phyloP scores from a whole-genome alignment of 1,139 yeast species.

The Spencermartinsiella ligniputridi region DNA sequence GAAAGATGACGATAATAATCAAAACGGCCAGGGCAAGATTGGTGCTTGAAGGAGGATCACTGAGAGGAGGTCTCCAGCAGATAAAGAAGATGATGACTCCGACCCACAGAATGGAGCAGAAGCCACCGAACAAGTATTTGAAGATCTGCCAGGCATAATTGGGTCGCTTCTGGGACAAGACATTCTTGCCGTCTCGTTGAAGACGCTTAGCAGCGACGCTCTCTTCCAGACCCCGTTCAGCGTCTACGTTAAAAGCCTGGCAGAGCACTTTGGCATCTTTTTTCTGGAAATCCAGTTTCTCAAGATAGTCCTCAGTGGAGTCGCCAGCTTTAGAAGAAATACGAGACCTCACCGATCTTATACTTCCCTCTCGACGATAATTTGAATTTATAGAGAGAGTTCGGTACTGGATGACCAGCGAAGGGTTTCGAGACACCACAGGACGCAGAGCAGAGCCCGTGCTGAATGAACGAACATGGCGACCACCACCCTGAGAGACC shows the following conservation, averaged over 20 bases:
- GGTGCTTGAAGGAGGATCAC: slow-evolving; percentile 47
- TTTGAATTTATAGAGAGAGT: background rate
- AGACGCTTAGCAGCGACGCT: slow-evolving; percentile 27
- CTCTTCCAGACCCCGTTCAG: slow-evolving; percentile 31
- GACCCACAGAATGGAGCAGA: slow-evolving; percentile 42
- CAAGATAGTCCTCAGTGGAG: slow-evolving; percentile 14
- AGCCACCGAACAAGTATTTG: slow-evolving; percentile 48
- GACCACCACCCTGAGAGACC: background rate
- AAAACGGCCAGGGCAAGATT: slow-evolving; percentile 46
- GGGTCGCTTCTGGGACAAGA: slow-evolving; percentile 33
- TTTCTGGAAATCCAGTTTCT: slow-evolving; percentile 17
- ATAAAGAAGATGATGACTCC: slow-evolving; percentile 47
- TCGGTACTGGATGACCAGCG: slow-evolving; percentile 1
- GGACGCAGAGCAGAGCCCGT: background rate
- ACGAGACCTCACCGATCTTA: background rate
- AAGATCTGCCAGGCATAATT: slow-evolving; percentile 36
- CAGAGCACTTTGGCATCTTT: slow-evolving; percentile 11
- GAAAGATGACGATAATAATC: slow-evolving; percentile 41
- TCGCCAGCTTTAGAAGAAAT: slow-evolving; percentile 2
- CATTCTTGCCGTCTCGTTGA: slow-evolving; percentile 37
- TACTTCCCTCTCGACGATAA: background rate
- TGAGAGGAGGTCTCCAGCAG: slow-evolving; percentile 47
- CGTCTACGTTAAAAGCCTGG: slow-evolving; percentile 18
- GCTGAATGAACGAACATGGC: too few relatives aligned
- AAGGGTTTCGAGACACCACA: background rate